Evolutionary conservation across 2,329 filamentous ascomycete genomes (phyloP).

Genomic region (Xylaria arbuscula): DNA sequence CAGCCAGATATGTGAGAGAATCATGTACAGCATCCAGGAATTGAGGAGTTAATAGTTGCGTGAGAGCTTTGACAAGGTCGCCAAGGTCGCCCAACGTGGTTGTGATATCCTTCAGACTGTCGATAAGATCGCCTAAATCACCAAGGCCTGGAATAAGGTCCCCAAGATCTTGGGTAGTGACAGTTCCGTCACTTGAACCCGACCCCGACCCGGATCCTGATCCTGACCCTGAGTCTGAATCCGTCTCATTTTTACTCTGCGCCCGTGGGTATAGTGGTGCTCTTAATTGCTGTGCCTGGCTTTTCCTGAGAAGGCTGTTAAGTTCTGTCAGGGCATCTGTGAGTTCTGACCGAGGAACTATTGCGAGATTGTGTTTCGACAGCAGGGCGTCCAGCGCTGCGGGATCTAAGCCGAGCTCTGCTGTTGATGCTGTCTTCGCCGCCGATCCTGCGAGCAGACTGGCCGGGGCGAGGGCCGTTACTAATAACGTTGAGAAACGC

Average conservation of each 20-base stretch:
- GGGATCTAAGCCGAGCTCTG: constrained; percentile 49
- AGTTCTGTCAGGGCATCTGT: constrained; percentile 58
- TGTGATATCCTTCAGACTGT: constrained; percentile 43
- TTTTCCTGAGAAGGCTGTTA: constrained; percentile 54
- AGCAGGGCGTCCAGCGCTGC: constrained; percentile 53
- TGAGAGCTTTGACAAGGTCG: constrained; percentile 47
- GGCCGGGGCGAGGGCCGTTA: constrained; percentile 51
- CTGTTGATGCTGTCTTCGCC: constrained; percentile 44
- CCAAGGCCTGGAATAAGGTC: constrained; percentile 43
- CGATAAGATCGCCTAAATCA: constrained; percentile 45
- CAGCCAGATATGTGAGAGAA: constrained; percentile 55
- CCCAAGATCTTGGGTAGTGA: constrained; percentile 29
- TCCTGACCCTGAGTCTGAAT: constrained; percentile 36
- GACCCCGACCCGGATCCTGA: constrained; percentile 33
- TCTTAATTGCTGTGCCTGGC: constrained; percentile 46
- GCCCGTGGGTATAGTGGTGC: constrained; percentile 46
- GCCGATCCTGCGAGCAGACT: constrained; percentile 48
- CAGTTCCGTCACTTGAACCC: constrained; percentile 16
- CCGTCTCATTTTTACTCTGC: constrained; percentile 36
- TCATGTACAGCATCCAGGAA: constrained; percentile 56
- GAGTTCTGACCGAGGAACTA: constrained; percentile 59
- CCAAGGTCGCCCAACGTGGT: constrained; percentile 47
- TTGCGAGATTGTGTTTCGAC: constrained; percentile 57
- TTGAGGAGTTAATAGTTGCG: constrained; percentile 51
- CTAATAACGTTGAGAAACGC: constrained; percentile 53